Evolutionary conservation across 805 yeast species (phyloP).

Genomic region (Suhomyces sp.): DNA sequence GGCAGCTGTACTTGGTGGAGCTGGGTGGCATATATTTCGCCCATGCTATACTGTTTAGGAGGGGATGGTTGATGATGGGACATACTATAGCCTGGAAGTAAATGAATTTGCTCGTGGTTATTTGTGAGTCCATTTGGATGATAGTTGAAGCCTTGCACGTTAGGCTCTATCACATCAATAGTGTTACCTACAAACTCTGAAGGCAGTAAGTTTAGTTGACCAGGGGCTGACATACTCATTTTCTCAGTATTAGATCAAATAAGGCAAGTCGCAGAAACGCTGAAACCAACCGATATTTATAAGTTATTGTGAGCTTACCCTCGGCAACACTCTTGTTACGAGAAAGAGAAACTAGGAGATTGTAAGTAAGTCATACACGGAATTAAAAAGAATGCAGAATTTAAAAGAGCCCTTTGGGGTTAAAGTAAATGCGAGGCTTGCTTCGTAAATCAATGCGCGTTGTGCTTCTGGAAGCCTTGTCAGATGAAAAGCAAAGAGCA

Average conservation of each 20-base stretch:
- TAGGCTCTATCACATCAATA: not conserved
- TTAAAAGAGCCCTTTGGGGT: not conserved
- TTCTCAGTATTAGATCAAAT: not conserved
- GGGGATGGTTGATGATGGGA: not conserved
- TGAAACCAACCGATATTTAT: not conserved
- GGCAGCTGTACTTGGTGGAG: not conserved
- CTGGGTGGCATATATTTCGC: not conserved
- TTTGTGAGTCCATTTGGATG: not conserved
- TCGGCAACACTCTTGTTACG: not conserved
- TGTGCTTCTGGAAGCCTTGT: not conserved
- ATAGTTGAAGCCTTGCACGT: not conserved
- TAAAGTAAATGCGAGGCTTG: not conserved
- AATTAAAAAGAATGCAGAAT: not conserved
- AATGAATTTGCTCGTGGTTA: not conserved
- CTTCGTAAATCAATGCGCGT: not conserved
- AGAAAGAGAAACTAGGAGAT: not conserved
- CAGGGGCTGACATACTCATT: not conserved
- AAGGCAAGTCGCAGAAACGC: not conserved
- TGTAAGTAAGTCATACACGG: not conserved
- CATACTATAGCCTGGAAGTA: not conserved
- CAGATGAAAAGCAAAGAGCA: not conserved
- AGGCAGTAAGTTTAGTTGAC: not conserved
- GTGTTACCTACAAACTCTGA: not conserved
- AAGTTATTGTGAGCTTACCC: not conserved
- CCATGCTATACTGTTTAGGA: not conserved